These are phyloP conservation scores for Fraxinus xanthoxyloides DNA, from an alignment of 305 asterid genomes.

Conservation along the genomic window DNA sequence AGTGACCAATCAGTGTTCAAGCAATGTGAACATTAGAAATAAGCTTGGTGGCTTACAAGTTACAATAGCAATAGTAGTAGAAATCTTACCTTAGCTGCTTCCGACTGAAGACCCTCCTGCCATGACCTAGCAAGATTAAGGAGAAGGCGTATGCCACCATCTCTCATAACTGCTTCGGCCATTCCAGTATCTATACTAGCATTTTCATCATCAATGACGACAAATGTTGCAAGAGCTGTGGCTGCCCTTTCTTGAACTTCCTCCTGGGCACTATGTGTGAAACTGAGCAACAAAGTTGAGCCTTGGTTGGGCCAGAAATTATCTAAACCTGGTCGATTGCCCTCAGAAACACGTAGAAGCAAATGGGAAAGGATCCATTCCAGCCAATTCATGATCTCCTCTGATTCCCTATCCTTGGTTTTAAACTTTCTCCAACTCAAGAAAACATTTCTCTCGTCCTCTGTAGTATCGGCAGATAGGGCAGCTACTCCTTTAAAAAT, in stretches of 20 bases:
- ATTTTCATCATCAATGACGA: conserved; percentile 82
- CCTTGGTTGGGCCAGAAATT: conserved; percentile 89
- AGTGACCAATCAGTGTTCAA: conserved; percentile 3
- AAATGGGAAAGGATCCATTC: conserved; percentile 80
- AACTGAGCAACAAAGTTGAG: conserved; percentile 61
- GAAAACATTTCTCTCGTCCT: conserved; percentile 49
- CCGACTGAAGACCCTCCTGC: conserved; percentile 91
- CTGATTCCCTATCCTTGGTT: conserved; percentile 44
- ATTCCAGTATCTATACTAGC: conserved; percentile 71
- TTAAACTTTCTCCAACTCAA: conserved; percentile 49
- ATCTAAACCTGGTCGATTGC: conserved; percentile 76
- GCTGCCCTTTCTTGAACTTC: conserved; percentile 98
- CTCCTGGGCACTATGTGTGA: conserved; percentile 76
- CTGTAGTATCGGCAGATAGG: conserved; percentile 53
- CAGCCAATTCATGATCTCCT: conserved; percentile 72
- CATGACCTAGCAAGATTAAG: conserved; percentile 78
- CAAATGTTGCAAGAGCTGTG: conserved; percentile 84
- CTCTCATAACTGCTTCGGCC: conserved; percentile 83
- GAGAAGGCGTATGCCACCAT: conserved; percentile 72
- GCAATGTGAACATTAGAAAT: not conserved
- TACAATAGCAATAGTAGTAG: conserved; percentile 7
- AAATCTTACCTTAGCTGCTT: conserved; percentile 78
- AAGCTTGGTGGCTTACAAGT: not conserved
- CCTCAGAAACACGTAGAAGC: conserved; percentile 86
- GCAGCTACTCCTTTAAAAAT: conserved; percentile 60